Percentiles rank a stretch among this genome's conserved stretches.
Evolutionary conservation across 257 asterid genomes (phyloP).

Genomic region (Forsythia viridissima): DNA sequence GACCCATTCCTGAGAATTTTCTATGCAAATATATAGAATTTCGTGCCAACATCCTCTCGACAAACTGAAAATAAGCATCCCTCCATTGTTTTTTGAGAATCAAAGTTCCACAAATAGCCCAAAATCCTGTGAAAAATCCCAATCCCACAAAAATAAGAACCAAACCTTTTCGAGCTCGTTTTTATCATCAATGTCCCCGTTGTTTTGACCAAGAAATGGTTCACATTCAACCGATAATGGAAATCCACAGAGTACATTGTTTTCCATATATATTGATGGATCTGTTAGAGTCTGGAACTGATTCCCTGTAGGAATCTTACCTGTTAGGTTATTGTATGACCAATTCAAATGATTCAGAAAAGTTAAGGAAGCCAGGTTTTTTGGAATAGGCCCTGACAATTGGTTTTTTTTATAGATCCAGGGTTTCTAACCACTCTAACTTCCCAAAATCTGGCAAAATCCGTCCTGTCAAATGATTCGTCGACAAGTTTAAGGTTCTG

Average conservation of each 20-base stretch:
- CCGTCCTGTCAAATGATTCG: conserved; percentile 35
- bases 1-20: not conserved
- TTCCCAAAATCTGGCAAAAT: conserved; percentile 27
- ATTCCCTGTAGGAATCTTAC: conserved; percentile 37
- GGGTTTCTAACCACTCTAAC: conserved; percentile 28
- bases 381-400: conserved; percentile 36
- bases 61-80: conserved; percentile 21
- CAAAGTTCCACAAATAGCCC: conserved; percentile 37
- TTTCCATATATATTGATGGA: conserved; percentile 35
- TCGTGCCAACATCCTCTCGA: not conserved
- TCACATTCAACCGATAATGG: conserved; percentile 23
- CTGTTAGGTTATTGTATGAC: conserved; percentile 40
- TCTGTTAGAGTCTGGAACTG: conserved; percentile 35
- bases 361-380: conserved; percentile 26
- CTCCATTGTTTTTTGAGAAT: conserved; percentile 36
- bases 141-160: conserved; percentile 23
- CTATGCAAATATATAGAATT: not conserved
- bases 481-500: conserved; percentile 40
- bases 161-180: conserved; percentile 27
- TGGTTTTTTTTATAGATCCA: conserved; percentile 33
- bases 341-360: conserved; percentile 36
- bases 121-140: conserved; percentile 32
- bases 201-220: conserved; percentile 12
- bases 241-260: conserved; percentile 31
- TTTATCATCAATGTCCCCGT: not conserved